A percentile compares a stretch with the other conserved stretches of the same genome.
Evolutionary conservation across 2,329 filamentous ascomycete genomes (phyloP).

Genomic region (Plenodomus lindquistii): DNA sequence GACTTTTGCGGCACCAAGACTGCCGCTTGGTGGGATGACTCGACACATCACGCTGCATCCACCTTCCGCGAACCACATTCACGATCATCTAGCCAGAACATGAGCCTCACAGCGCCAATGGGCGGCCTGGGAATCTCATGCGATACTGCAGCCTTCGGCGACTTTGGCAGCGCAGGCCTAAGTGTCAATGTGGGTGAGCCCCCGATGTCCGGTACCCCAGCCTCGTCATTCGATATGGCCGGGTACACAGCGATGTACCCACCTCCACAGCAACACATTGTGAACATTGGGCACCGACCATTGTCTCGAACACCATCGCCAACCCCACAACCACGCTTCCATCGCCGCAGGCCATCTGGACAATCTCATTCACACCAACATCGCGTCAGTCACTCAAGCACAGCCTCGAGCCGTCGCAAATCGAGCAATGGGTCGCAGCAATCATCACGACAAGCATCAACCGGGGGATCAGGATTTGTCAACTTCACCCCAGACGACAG

Average conservation of each 20-base stretch:
- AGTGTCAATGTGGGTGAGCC: conserved; percentile 8
- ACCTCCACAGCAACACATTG: conserved; percentile 15
- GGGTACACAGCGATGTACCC: conserved; percentile 20
- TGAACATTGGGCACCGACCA: conserved; percentile 24
- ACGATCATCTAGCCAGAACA: conserved; percentile 20
- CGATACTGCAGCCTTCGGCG: conserved; percentile 27
- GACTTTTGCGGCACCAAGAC: conserved; percentile 31
- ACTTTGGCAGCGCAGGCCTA: conserved; percentile 12
- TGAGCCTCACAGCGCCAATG: conserved; percentile 13
- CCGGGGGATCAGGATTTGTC: conserved; percentile 69
- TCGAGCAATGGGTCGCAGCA: conserved; percentile 22
- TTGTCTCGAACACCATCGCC: conserved; percentile 30
- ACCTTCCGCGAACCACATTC: conserved; percentile 25
- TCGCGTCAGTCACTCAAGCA: conserved; percentile 3
- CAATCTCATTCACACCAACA: conserved; percentile 13
- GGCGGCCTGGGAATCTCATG: conserved; percentile 40
- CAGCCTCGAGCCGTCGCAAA: conserved; percentile 21
- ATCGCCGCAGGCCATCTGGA: conserved; percentile 25
- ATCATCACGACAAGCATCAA: conserved; percentile 48
- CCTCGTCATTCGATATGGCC: conserved; percentile 23
- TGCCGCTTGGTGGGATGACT: conserved; percentile 35
- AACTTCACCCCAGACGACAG: conserved; percentile 88
- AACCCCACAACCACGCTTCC: conserved; percentile 30
- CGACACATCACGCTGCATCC: conserved; percentile 12
- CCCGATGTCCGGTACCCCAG: background rate